These are phyloP conservation scores for Paxillus involutus DNA, from an alignment of 768 basidiomycete genomes.

Conservation along the genomic window DNA sequence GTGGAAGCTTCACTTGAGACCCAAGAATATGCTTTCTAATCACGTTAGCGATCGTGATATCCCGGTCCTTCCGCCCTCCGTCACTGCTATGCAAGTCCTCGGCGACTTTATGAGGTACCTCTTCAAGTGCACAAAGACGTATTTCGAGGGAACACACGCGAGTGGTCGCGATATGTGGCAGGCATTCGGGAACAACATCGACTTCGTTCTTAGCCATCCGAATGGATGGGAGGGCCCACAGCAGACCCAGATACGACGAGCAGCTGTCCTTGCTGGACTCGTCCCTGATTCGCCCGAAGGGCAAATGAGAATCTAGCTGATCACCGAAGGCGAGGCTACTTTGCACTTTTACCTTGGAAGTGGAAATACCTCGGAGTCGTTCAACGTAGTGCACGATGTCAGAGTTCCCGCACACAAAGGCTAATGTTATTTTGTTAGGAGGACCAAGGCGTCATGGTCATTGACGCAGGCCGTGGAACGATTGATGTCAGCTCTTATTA, in stretches of 20 bases:
- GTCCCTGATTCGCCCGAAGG: conserved; percentile 37
- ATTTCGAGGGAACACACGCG: conserved; percentile 45
- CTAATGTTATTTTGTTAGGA: conserved; percentile 27
- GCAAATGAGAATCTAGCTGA: conserved; percentile 40
- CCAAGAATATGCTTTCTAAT: conserved; percentile 19
- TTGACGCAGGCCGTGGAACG: conserved; percentile 66
- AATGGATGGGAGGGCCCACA: conserved; percentile 50
- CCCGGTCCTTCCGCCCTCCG: conserved; percentile 43
- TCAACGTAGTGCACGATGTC: conserved; percentile 18
- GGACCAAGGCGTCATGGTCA: conserved; percentile 48
- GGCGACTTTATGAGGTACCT: conserved; percentile 51
- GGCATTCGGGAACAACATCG: conserved; percentile 39
- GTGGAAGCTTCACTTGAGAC: conserved; percentile 38
- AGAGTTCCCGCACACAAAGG: background rate
- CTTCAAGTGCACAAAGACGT: conserved; percentile 39
- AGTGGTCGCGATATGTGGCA: conserved; percentile 42
- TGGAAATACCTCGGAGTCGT: conserved; percentile 29
- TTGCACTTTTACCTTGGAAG: conserved; percentile 47
- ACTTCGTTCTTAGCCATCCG: conserved; percentile 49
- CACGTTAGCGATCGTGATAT: conserved; percentile 33
- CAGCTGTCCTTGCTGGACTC: conserved; percentile 41
- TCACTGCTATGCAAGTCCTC: conserved; percentile 43
- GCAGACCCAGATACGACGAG: conserved; percentile 43
- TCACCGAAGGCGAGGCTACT: conserved; percentile 55
- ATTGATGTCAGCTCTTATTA: conserved; percentile 59